These are phyloP conservation scores for Helianthus tuberosus DNA, from an alignment of 129 eudicot genomes.

Conservation along the genomic window DNA sequence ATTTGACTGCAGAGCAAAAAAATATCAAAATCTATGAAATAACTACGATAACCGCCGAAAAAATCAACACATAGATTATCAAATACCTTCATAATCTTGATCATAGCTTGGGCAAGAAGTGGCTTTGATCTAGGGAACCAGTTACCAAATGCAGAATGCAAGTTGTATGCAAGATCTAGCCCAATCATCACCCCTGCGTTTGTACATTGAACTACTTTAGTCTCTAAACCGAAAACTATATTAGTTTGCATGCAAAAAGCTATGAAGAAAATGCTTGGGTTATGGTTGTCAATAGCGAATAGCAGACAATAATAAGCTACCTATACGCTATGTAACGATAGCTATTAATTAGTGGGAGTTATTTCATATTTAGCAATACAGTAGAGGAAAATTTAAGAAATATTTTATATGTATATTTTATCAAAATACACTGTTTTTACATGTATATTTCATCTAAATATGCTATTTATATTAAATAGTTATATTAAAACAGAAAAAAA, in stretches of 20 bases:
- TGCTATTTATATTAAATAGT: no score
- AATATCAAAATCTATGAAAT: not conserved
- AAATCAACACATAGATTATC: not conserved
- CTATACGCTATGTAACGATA: no score
- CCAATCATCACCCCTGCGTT: constrained; percentile 95
- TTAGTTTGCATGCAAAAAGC: not conserved
- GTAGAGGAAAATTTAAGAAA: no score
- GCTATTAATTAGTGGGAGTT: no score
- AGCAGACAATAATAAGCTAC: no score
- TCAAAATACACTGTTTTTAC: no score
- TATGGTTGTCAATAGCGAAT: no score
- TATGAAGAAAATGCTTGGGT: not conserved
- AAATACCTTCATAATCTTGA: constrained; percentile 96
- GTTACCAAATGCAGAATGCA: constrained; percentile 98
- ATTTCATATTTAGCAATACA: no score
- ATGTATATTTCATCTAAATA: no score
- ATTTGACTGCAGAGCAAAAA: constrained; percentile 66
- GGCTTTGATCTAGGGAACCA: constrained; percentile 99
- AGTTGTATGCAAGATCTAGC: constrained; percentile 90
- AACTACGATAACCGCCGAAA: not conserved
- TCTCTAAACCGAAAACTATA: not conserved
- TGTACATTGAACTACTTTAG: constrained; percentile 5
- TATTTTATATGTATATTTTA: no score
- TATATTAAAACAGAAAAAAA: no score
- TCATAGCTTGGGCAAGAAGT: constrained; percentile 96